Conservation (phyloP, 2,329 filamentous ascomycete species). For the Aspergillus ibericus region DNA sequence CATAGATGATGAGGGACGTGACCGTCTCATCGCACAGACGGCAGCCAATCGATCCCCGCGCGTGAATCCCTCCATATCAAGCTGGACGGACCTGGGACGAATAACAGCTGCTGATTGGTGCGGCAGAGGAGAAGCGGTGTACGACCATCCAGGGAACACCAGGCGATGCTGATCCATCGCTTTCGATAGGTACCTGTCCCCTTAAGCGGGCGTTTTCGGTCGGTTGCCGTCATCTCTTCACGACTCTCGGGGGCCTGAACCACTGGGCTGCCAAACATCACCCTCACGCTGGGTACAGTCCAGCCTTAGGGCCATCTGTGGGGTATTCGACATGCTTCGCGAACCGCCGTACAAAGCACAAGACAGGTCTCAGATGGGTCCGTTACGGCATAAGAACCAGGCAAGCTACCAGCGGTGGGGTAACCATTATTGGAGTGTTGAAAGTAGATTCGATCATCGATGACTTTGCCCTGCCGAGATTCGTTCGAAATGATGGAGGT, state of each 20-base stretch:
- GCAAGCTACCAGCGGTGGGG: neutral
- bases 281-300: neutral
- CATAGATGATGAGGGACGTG: neutral
- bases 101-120: constrained; percentile 20
- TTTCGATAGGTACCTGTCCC: constrained; percentile 2
- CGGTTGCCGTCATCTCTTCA: neutral
- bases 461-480: neutral
- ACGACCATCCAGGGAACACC: constrained; percentile 10
- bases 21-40: constrained; percentile 17
- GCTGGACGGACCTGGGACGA: constrained; percentile 1
- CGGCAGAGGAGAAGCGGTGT: constrained; percentile 27
- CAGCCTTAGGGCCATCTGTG: neutral
- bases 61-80: constrained; percentile 6
- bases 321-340: constrained; percentile 2
- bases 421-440: neutral
- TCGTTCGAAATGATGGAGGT: neutral
- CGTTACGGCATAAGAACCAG: neutral
- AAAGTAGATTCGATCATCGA: neutral
- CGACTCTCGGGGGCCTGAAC: neutral
- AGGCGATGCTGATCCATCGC: constrained; percentile 17
- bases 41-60: constrained; percentile 16
- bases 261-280: neutral
- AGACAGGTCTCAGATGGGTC: neutral
- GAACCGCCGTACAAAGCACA: neutral
- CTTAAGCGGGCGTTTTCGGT: neutral